Evolutionary conservation across 1,284 basidiomycete species (phyloP).

Genomic region (Tausonia pullulans): DNA sequence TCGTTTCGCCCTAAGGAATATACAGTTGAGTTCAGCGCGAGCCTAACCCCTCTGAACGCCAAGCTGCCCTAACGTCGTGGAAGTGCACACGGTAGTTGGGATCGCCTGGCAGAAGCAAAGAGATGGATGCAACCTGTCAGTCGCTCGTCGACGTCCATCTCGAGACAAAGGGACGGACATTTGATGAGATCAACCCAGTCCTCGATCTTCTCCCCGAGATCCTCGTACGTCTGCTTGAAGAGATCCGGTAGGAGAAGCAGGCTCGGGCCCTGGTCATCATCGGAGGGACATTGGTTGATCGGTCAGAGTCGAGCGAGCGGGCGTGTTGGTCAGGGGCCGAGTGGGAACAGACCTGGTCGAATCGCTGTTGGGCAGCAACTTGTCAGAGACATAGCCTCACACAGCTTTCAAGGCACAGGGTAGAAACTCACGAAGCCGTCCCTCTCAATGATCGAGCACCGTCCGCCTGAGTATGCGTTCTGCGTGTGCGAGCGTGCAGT

Average conservation of each 20-base stretch:
- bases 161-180: conserved; percentile 19
- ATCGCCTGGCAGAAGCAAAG: conserved; percentile 20
- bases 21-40: not conserved
- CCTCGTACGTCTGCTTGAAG: conserved; percentile 39
- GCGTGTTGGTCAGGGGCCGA: not conserved
- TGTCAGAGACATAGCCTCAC: not conserved
- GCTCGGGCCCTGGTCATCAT: conserved; percentile 34
- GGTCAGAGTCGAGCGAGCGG: not conserved
- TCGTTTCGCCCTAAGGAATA: conserved; percentile 26
- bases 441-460: conserved; percentile 41
- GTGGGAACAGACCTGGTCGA: conserved; percentile 26
- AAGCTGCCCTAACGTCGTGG: conserved; percentile 27
- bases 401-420: not conserved
- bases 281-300: not conserved
- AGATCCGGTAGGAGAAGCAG: conserved; percentile 41
- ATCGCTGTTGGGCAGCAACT: conserved; percentile 18
- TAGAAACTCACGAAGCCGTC: conserved; percentile 32
- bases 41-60: too few species aligned
- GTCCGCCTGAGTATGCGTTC: conserved; percentile 40
- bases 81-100: conserved; percentile 40
- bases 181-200: conserved; percentile 38
- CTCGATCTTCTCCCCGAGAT: conserved; percentile 37
- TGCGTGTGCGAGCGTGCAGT: conserved; percentile 15
- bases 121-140: too few species aligned
- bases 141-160: too few species aligned